Conservation (phyloP, 371 early-diverging fungal species). For the Mucor circinelloides region DNA sequence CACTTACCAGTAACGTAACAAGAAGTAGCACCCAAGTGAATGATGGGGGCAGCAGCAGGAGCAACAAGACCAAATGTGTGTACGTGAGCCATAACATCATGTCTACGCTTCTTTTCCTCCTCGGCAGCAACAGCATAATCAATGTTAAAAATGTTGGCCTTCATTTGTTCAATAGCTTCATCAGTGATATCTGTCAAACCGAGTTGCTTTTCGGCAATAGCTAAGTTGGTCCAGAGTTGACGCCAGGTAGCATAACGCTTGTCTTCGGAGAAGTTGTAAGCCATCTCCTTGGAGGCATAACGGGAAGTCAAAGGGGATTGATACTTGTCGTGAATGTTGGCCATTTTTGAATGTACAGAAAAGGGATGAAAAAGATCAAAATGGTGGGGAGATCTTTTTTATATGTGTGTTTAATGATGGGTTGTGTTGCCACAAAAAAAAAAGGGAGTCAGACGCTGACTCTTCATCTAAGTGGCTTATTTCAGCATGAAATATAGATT, state of each 20-base stretch:
- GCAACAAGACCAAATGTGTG: conserved; percentile 93
- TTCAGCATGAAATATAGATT: neutral
- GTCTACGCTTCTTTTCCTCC: conserved; percentile 94
- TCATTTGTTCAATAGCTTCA: conserved; percentile 86
- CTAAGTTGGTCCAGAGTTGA: conserved; percentile 92
- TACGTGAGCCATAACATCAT: conserved; percentile 99
- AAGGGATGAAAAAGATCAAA: conserved; percentile 1
- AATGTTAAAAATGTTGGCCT: conserved; percentile 82
- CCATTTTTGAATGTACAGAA: conserved; percentile 9
- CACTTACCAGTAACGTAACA: conserved; percentile 88
- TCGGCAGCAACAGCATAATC: conserved; percentile 89
- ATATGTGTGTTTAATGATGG: neutral
- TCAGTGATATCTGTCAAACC: conserved; percentile 88
- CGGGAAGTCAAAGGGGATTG: conserved; percentile 93
- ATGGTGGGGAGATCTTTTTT: conserved; percentile 1
- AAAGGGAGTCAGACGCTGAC: conserved; percentile 10
- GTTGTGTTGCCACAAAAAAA: neutral
- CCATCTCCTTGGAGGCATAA: conserved; percentile 97
- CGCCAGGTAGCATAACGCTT: conserved; percentile 96
- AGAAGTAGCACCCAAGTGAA: conserved; percentile 97
- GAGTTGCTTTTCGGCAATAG: conserved; percentile 90
- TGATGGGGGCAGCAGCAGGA: conserved; percentile 92
- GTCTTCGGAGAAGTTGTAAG: conserved; percentile 93
- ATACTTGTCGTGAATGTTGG: conserved; percentile 70
- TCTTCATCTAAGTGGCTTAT: conserved; percentile 26